These are phyloP conservation scores for Spiraea crenata DNA, from an alignment of 331 rosid species.

Conservation along the genomic window DNA sequence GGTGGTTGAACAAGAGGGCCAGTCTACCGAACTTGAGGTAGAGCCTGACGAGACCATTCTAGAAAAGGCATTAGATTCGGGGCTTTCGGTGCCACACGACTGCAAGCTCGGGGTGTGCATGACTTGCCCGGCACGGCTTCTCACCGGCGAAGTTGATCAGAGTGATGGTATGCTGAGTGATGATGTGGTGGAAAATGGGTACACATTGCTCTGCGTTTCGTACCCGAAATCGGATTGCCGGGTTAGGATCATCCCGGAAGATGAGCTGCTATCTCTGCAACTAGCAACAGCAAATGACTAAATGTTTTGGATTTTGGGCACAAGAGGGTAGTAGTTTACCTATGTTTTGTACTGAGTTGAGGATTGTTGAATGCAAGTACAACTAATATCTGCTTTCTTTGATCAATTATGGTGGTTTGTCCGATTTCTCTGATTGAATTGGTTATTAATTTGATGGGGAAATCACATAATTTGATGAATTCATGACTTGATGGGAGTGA, in stretches of 20 bases:
- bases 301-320: conserved; percentile 5
- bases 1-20: conserved; percentile 71
- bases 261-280: conserved; percentile 81
- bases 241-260: conserved; percentile 72
- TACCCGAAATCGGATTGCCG: conserved; percentile 87
- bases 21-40: conserved; percentile 59
- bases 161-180: conserved; percentile 98
- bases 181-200: conserved; percentile 87
- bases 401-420: not conserved
- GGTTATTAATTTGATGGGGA: not conserved
- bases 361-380: conserved; percentile 16
- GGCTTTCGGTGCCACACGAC: conserved; percentile 69
- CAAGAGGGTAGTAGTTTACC: conserved; percentile 5
- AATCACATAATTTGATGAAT: too few relatives aligned
- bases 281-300: conserved; percentile 93
- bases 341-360: conserved; percentile 1
- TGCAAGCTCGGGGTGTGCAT: conserved; percentile 97
- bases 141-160: conserved; percentile 79
- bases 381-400: conserved; percentile 20
- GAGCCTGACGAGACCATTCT: conserved; percentile 80
- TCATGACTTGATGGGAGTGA: too few relatives aligned
- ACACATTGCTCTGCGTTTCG: conserved; percentile 63
- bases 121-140: conserved; percentile 94
- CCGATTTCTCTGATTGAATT: not conserved
- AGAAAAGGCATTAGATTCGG: conserved; percentile 74